A percentile compares a stretch with the other conserved stretches of the same genome.
Evolutionary conservation across 2,329 filamentous ascomycete genomes (phyloP).

Genomic region (Chaetoscypha palmicola): DNA sequence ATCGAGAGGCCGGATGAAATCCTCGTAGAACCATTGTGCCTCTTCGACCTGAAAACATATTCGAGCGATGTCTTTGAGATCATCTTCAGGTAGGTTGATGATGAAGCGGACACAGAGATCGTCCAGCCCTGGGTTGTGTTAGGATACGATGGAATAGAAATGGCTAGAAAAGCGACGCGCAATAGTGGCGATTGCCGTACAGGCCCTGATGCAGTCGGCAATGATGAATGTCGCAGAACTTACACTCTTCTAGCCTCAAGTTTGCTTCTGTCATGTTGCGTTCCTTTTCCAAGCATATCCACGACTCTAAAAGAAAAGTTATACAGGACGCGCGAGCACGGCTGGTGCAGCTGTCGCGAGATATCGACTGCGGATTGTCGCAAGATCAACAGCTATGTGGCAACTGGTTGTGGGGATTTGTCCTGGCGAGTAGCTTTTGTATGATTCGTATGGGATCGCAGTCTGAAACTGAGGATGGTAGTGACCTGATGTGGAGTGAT

Average conservation of each 20-base stretch:
- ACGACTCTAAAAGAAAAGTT: constrained; percentile 30
- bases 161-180: too few species aligned
- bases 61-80: constrained; percentile 62
- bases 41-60: constrained; percentile 99
- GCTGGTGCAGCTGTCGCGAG: too few species aligned
- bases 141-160: background rate
- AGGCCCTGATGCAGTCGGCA: too few species aligned
- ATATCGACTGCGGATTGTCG: background rate
- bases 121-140: constrained; percentile 66
- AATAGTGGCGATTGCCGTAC: too few species aligned
- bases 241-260: constrained; percentile 88
- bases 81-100: constrained; percentile 88
- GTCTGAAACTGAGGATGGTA: too few species aligned
- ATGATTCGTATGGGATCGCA: too few species aligned
- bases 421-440: too few species aligned
- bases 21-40: constrained; percentile 99
- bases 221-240: constrained; percentile 29
- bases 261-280: constrained; percentile 66
- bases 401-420: background rate
- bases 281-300: constrained; percentile 55
- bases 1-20: constrained; percentile 90
- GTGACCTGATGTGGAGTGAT: too few species aligned
- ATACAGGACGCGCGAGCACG: too few species aligned
- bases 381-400: constrained; percentile 1
- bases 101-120: constrained; percentile 97